These are phyloP conservation scores for Perkinsus chesapeaki DNA, from an alignment of 169 alveolate genomes.

Conservation along the genomic window DNA sequence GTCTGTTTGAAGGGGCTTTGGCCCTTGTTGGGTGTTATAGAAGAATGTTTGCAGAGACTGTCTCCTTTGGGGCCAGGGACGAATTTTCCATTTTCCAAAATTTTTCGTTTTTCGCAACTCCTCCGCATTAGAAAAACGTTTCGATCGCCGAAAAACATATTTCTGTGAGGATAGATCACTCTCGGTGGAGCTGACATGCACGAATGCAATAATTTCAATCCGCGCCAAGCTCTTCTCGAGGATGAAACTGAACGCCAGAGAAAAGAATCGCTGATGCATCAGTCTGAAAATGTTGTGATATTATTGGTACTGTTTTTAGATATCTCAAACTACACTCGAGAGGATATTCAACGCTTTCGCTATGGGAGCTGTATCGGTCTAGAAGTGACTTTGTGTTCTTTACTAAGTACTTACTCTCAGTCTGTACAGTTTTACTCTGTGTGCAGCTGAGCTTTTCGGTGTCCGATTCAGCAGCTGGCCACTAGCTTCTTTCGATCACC, in stretches of 20 bases:
- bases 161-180: too few species aligned
- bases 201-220: too few species aligned
- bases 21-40: neutral
- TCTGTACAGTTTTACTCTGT: neutral
- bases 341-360: neutral
- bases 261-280: neutral
- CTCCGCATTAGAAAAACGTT: too few species aligned
- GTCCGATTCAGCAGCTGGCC: neutral
- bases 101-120: too few species aligned
- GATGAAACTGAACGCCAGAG: neutral
- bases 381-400: neutral
- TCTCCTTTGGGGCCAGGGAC: too few species aligned
- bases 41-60: neutral
- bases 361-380: neutral
- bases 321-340: neutral
- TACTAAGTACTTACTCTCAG: too few species aligned
- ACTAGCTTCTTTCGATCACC: neutral
- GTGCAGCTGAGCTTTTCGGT: neutral
- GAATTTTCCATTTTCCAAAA: too few species aligned
- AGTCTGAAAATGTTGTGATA: neutral
- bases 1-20: neutral
- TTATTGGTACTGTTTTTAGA: neutral
- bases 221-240: neutral
- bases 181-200: too few species aligned
- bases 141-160: too few species aligned